Evolutionary conservation across 2,329 filamentous ascomycete genomes (phyloP).

Genomic region (Drechslera avenae): DNA sequence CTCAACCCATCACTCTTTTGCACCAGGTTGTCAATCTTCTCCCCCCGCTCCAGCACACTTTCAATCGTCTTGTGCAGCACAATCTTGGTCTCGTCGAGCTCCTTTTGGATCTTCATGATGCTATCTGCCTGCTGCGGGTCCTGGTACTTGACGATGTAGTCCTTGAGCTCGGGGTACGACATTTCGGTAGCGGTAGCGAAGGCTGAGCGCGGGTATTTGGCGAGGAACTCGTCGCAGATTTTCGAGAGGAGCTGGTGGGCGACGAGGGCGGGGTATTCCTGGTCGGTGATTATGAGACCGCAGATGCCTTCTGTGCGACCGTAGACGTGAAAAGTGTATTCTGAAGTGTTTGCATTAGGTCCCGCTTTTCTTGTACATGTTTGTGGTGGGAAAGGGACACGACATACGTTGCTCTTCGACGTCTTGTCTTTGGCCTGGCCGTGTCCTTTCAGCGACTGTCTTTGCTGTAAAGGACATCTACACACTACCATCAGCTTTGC

Average conservation of each 20-base stretch:
- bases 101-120: constrained; percentile 94
- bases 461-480: constrained; percentile 84
- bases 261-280: constrained; percentile 67
- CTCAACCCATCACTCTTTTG: constrained; percentile 91
- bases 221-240: constrained; percentile 83
- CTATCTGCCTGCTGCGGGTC: constrained; percentile 87
- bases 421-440: constrained; percentile 80
- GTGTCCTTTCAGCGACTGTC: constrained; percentile 84
- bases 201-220: constrained; percentile 71
- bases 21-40: constrained; percentile 95
- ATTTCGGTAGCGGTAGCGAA: constrained; percentile 52
- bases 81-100: constrained; percentile 97
- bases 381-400: not conserved
- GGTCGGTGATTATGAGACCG: constrained; percentile 55
- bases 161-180: constrained; percentile 74
- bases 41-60: constrained; percentile 82
- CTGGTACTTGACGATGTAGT: constrained; percentile 80
- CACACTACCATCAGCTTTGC: constrained; percentile 25
- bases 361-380: too few species aligned
- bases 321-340: constrained; percentile 65
- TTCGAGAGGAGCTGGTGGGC: constrained; percentile 88
- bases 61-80: constrained; percentile 97
- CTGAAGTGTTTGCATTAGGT: constrained; percentile 41
- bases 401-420: constrained; percentile 73
- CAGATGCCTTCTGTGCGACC: constrained; percentile 54